Conservation (phyloP, 345 rosid species). For the Toxicodendron radicans region DNA sequence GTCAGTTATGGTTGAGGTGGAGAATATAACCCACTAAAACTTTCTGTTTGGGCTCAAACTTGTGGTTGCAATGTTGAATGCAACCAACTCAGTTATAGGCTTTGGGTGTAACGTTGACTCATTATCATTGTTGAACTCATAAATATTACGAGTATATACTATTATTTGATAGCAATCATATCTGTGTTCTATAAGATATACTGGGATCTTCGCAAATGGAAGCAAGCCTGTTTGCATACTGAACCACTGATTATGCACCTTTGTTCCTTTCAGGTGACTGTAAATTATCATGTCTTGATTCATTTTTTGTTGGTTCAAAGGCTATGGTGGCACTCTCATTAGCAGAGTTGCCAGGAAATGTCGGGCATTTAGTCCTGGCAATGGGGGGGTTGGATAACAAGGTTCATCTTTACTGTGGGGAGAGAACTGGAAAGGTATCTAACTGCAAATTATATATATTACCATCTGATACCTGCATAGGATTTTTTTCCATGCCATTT, state of each 20-base stretch:
- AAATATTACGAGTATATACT: background rate
- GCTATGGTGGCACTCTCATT: conserved; percentile 80
- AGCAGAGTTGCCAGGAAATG: conserved; percentile 70
- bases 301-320: conserved; percentile 66
- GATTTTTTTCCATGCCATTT: background rate
- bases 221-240: background rate
- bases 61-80: background rate
- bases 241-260: background rate
- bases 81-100: background rate
- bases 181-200: conserved; percentile 3
- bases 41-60: background rate
- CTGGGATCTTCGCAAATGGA: background rate
- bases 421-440: conserved; percentile 72
- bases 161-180: background rate
- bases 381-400: conserved; percentile 92
- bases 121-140: background rate
- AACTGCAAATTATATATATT: conserved; percentile 3
- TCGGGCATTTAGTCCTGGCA: conserved; percentile 60
- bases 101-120: background rate
- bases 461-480: background rate
- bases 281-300: conserved; percentile 54
- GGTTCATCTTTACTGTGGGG: conserved; percentile 73
- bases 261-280: conserved; percentile 56
- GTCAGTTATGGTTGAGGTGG: background rate
- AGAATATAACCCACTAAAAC: background rate